These are phyloP conservation scores for Chalaropsis thielavioides DNA, from an alignment of 2,329 filamentous ascomycete species.

Conservation along the genomic window DNA sequence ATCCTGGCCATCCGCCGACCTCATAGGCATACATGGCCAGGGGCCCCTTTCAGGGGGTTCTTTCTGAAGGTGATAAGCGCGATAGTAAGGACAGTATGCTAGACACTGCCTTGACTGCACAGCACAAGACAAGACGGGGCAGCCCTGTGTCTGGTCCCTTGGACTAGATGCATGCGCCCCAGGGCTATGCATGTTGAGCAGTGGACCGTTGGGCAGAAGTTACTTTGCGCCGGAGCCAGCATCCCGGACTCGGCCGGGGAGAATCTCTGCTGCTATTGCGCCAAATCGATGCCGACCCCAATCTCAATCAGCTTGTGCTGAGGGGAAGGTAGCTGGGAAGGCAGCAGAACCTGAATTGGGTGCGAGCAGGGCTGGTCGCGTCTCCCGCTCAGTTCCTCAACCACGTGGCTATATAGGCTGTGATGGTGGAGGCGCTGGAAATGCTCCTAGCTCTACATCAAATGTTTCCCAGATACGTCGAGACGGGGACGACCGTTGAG, in stretches of 20 bases:
- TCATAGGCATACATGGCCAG: background rate
- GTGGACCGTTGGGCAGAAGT: slow-evolving; percentile 26
- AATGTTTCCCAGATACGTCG: background rate
- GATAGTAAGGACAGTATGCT: slow-evolving; percentile 38
- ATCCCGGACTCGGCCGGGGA: slow-evolving; percentile 42
- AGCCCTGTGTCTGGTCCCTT: no score
- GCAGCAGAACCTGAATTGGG: slow-evolving; percentile 16
- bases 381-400: slow-evolving; percentile 26
- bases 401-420: slow-evolving; percentile 3
- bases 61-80: slow-evolving; percentile 45
- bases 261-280: slow-evolving; percentile 21
- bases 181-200: background rate
- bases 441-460: background rate
- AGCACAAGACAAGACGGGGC: background rate
- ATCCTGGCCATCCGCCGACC: background rate
- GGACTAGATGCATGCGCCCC: background rate
- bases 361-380: slow-evolving; percentile 37
- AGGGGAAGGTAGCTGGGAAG: slow-evolving; percentile 11
- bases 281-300: slow-evolving; percentile 3
- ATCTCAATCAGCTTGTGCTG: slow-evolving; percentile 20
- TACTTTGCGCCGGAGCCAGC: slow-evolving; percentile 44
- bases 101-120: slow-evolving; percentile 14
- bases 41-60: slow-evolving; percentile 24
- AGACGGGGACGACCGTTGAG: slow-evolving; percentile 21
- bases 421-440: slow-evolving; percentile 8